These are phyloP conservation scores for Protomyces pachydermus DNA, from an alignment of 1,139 yeast species.

Conservation along the genomic window DNA sequence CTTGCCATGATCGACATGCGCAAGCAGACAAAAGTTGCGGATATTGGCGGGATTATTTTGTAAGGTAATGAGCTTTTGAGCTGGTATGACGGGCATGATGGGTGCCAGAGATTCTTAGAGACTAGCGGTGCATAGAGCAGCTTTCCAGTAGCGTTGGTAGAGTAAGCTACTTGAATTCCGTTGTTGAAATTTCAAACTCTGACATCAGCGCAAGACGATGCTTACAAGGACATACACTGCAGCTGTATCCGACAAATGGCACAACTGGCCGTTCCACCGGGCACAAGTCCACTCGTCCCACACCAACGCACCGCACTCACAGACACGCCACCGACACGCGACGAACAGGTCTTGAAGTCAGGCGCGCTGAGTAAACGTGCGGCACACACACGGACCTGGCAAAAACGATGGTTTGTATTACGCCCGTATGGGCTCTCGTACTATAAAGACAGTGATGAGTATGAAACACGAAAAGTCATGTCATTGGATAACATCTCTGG, in stretches of 20 bases:
- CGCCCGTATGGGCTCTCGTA: constrained; percentile 53
- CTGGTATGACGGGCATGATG: constrained; percentile 43
- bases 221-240: not conserved
- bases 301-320: not conserved
- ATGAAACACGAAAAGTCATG: constrained; percentile 52
- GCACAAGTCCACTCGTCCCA: not conserved
- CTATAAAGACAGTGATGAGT: constrained; percentile 55
- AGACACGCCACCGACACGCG: not conserved
- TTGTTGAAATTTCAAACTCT: not conserved
- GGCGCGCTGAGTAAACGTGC: constrained; percentile 20
- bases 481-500: constrained; percentile 42
- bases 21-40: constrained; percentile 88
- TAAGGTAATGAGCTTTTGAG: constrained; percentile 58
- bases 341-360: constrained; percentile 6
- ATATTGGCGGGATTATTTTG: constrained; percentile 67
- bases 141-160: not conserved
- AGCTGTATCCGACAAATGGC: too few species aligned
- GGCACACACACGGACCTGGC: constrained; percentile 41
- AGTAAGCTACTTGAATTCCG: too few species aligned
- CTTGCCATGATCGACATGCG: constrained; percentile 97
- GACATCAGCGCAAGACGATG: not conserved
- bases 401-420: constrained; percentile 56
- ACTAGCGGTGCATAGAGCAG: not conserved
- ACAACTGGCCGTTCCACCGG: not conserved
- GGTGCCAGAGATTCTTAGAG: not conserved